phyloP scores from a whole-genome alignment of 225 moss, liverwort and hornwort species.

The Polytrichum formosum region DNA sequence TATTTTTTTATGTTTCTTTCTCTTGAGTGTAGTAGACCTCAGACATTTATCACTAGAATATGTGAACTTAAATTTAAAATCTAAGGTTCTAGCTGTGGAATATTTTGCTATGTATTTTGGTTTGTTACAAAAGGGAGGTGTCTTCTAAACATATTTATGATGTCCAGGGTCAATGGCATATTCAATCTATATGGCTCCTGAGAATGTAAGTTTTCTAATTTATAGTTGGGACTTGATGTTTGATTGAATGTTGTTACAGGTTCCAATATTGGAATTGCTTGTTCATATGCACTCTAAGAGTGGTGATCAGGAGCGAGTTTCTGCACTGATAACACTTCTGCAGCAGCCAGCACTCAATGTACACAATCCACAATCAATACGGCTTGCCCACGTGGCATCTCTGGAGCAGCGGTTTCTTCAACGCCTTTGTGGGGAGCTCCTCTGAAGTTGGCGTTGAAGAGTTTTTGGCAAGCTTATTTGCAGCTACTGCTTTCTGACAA shows the following conservation, averaged over 20 bases:
- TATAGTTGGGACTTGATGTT: neutral
- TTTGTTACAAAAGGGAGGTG: too few species aligned
- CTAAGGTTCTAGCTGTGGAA: too few species aligned
- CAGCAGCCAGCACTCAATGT: conserved; percentile 98
- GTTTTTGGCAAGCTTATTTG: neutral
- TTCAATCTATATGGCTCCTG: too few species aligned
- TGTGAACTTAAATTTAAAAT: too few species aligned
- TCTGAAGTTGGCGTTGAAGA: conserved; percentile 14
- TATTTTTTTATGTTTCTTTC: too few species aligned
- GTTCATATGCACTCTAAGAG: conserved; percentile 89
- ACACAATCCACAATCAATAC: conserved; percentile 87
- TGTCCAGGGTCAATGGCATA: too few species aligned
- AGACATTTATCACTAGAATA: too few species aligned
- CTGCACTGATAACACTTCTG: conserved; percentile 76
- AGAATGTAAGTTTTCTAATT: too few species aligned
- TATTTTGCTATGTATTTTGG: too few species aligned
- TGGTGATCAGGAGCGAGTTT: conserved; percentile 85
- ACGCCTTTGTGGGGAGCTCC: conserved; percentile 83
- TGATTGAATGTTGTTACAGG: conserved; percentile 30
- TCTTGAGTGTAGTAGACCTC: too few species aligned
- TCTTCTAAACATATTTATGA: too few species aligned
- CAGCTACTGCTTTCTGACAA: neutral
- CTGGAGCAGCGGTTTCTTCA: conserved; percentile 94
- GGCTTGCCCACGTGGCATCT: conserved; percentile 79
- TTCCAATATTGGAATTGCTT: conserved; percentile 91